Evolutionary conservation across 176 grass and related monocot species (phyloP), one percentile per base, ranked within the genome.

Genomic region (Saccharum officinarum): DNA sequence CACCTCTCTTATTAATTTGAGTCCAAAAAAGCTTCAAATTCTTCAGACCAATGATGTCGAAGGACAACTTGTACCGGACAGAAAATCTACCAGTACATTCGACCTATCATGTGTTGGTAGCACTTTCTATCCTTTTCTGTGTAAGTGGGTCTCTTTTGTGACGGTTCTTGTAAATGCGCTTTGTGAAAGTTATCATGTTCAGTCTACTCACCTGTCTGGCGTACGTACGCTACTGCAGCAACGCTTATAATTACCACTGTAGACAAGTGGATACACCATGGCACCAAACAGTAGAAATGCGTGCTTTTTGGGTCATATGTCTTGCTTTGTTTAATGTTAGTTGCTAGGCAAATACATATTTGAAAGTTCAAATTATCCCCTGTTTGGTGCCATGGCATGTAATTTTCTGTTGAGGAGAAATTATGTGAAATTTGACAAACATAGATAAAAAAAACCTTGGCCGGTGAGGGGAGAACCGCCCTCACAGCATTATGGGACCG

Each of bases 81-180:
- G 13, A 37, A 87, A 75, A 87, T 81, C 45, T 59, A 57, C 20
- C 61, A 25, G 78, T 76, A 76, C 69, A 47, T 76, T 82, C 20
- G 79, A 82, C 45, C 61, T 55, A 75, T 86, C 69, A 80, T 74
- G 67, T 23, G 41, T 31, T 63, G 41, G 78, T 8, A 26, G 67
- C 36, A 25, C 69, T 73, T 80, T 67, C n/a, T 66, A 41, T 59
- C 16, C 36, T 66, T 52, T 69, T 9, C 22, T n/a, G n/a, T n/a
- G n/a, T n/a, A n/a, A n/a, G n/a, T 47, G 3, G 44, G 18, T 68
- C 9, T 83, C 30, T 54, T 42, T 71, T 60, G 57, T 60, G 57
- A 60, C 22, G 20, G 57, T 60, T 60, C 57, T 1, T 60, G 57
- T 60, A 60, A 60, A 60, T 60, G 57, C 22, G 57, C 57, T 28